Evolutionary conservation across 2,329 filamentous ascomycete species (phyloP), one percentile per base, ranked within the genome.

Genomic region (Aspergillus puulaauensis): DNA sequence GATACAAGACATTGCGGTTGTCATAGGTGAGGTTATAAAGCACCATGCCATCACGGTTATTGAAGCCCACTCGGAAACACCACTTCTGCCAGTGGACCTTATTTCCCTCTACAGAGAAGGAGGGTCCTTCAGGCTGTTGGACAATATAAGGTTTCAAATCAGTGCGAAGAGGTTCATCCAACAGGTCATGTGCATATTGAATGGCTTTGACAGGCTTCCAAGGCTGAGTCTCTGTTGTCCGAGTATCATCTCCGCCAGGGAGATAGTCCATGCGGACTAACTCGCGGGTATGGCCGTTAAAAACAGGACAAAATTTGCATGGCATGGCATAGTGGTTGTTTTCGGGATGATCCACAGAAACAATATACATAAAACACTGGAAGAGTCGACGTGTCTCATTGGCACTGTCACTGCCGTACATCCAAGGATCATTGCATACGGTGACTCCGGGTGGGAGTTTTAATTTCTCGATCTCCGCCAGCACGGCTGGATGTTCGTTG

Each of bases 241-340:
- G 83, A 55, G 83, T 80, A 68, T 89, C 87, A 5, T 77, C 80
- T 2, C 89, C 88, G 3, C 86, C 90, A 1, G 89, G 88, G 4
- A 91, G 72, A 56, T 84, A 79, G 66, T 91, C 88, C 61, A 91
- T 88, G 11, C 88, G 83, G 46, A 89, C 80, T 39, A 91, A 80
- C 66, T 87, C 84, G 75, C 84, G 82, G 2, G 80, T 85, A 41
- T 81, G 79, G 1, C 82, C 82, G 65, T 86, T 85, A 44, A 91
- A 77, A 9, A 73, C 72, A 1, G 72, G 72, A 3, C 69, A 73
- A 46, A 74, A 74, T 37, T 71, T 73, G 68, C 69, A 71, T 15
- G 72, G 72, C 3, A 70, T 52, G 15, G 72, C 72, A 54, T 74
- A 74, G 52, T 74, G 71, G 59, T 74, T 74, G 55, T 73, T 72